Evolutionary conservation across 768 basidiomycete species (phyloP).

Genomic region (Amyloporia xantha): DNA sequence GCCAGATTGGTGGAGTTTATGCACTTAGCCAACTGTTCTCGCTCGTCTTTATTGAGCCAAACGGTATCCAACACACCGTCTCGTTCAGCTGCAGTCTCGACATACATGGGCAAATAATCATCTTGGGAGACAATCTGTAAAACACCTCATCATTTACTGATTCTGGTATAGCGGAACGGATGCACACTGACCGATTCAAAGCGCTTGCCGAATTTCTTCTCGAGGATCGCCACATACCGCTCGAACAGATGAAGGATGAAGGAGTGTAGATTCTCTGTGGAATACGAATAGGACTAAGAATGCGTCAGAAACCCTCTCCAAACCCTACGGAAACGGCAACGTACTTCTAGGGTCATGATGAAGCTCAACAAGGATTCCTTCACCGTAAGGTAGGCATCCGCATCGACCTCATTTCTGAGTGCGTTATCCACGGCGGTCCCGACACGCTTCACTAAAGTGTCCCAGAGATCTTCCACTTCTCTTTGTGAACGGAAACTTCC

Average conservation of each 20-base stretch:
- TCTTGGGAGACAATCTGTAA: slow-evolving; percentile 75
- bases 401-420: slow-evolving; percentile 66
- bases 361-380: slow-evolving; percentile 84
- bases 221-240: slow-evolving; percentile 77
- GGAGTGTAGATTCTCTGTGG: slow-evolving; percentile 73
- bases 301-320: neutral
- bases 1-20: no score
- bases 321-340: slow-evolving; percentile 13
- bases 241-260: slow-evolving; percentile 88
- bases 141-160: neutral
- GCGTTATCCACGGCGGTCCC: slow-evolving; percentile 68
- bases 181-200: slow-evolving; percentile 67
- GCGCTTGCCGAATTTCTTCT: slow-evolving; percentile 70
- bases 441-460: slow-evolving; percentile 70
- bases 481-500: slow-evolving; percentile 83
- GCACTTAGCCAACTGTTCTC: slow-evolving; percentile 50
- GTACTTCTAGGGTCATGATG: slow-evolving; percentile 87
- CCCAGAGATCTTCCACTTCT: slow-evolving; percentile 95
- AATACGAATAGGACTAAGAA: slow-evolving; percentile 59
- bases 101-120: slow-evolving; percentile 85
- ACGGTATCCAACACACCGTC: slow-evolving; percentile 73
- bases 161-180: neutral
- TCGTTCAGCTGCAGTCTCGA: slow-evolving; percentile 52
- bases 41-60: slow-evolving; percentile 72
- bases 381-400: slow-evolving; percentile 72